Conservation (phyloP, 164 flowering plant genomes). For the Saururus chinensis region DNA sequence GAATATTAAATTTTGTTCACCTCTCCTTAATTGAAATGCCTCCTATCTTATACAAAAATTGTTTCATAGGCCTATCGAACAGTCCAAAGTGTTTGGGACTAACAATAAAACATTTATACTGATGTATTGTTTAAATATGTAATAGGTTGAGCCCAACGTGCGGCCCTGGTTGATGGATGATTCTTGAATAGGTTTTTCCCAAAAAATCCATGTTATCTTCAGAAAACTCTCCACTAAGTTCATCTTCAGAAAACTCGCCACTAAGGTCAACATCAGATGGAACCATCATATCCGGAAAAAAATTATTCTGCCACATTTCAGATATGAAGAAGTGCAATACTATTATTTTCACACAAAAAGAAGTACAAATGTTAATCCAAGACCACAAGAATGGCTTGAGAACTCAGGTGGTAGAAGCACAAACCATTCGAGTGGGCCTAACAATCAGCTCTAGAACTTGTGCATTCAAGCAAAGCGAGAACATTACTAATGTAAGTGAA, state of each 20-base stretch:
- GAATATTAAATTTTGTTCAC: too few relatives aligned
- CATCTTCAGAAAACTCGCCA: slow-evolving; percentile 62
- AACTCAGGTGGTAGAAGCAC: too few relatives aligned
- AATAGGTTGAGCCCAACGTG: slow-evolving; percentile 90
- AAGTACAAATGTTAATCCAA: too few relatives aligned
- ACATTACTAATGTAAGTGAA: too few relatives aligned
- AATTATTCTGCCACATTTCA: neutral
- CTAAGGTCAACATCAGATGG: slow-evolving; percentile 79
- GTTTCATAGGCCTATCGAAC: too few relatives aligned
- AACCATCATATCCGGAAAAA: slow-evolving; percentile 56
- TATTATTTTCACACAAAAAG: too few relatives aligned
- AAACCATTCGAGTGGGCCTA: too few relatives aligned
- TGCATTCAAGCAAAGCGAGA: too few relatives aligned
- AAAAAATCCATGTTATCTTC: slow-evolving; percentile 81
- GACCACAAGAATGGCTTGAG: too few relatives aligned
- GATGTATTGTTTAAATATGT: slow-evolving; percentile 69
- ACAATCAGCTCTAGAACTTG: too few relatives aligned
- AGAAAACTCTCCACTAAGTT: slow-evolving; percentile 43
- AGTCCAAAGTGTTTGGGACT: slow-evolving; percentile 5
- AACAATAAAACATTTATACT: slow-evolving; percentile 70
- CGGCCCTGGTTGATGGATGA: slow-evolving; percentile 23
- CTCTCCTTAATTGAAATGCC: neutral
- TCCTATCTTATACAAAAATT: neutral
- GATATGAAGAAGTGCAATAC: too few relatives aligned
- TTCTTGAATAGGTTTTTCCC: slow-evolving; percentile 37